Percentiles rank a stretch among this genome's conserved stretches.
Conservation (phyloP, 768 basidiomycete genomes). For the Austroboletus eburneus region DNA sequence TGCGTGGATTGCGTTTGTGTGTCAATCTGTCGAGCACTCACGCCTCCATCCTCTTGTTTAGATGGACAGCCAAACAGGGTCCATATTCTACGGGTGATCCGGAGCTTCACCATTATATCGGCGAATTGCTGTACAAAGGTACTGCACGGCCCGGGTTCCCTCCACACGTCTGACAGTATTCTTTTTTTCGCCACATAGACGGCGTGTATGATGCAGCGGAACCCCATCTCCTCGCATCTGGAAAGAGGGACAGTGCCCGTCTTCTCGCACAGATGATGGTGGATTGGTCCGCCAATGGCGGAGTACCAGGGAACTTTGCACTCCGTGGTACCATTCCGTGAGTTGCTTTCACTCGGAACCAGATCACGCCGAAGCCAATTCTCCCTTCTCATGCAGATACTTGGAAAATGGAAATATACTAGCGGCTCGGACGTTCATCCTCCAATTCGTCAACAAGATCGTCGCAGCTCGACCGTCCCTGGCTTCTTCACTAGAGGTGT, state of each 20-base stretch:
- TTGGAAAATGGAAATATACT: slow-evolving; percentile 85
- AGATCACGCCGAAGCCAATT: slow-evolving; percentile 2
- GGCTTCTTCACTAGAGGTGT: slow-evolving; percentile 36
- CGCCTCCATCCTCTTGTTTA: slow-evolving; percentile 27
- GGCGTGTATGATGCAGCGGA: slow-evolving; percentile 73
- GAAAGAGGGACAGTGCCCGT: slow-evolving; percentile 85
- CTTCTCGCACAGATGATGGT: slow-evolving; percentile 82
- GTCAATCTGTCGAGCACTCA: slow-evolving; percentile 16
- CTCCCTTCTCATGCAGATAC: slow-evolving; percentile 44
- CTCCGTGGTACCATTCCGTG: slow-evolving; percentile 84
- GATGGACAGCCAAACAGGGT: slow-evolving; percentile 83
- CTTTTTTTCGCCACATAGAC: slow-evolving; percentile 43
- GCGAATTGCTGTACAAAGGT: slow-evolving; percentile 87
- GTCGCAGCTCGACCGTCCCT: slow-evolving; percentile 43
- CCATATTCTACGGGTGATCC: slow-evolving; percentile 85
- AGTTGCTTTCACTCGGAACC: slow-evolving; percentile 10
- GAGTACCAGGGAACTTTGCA: slow-evolving; percentile 68
- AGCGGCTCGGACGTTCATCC: slow-evolving; percentile 90
- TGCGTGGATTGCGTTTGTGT: slow-evolving; percentile 36
- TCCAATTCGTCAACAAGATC: slow-evolving; percentile 67
- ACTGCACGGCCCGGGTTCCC: slow-evolving; percentile 3
- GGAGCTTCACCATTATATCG: slow-evolving; percentile 84
- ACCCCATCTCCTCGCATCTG: slow-evolving; percentile 76
- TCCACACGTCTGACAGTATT: slow-evolving; percentile 2
- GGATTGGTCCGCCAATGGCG: slow-evolving; percentile 64